Evolutionary conservation across 2,329 filamentous ascomycete species (phyloP), one percentile per base, ranked within the genome.

Genomic region (Botrytis pseudocinerea): DNA sequence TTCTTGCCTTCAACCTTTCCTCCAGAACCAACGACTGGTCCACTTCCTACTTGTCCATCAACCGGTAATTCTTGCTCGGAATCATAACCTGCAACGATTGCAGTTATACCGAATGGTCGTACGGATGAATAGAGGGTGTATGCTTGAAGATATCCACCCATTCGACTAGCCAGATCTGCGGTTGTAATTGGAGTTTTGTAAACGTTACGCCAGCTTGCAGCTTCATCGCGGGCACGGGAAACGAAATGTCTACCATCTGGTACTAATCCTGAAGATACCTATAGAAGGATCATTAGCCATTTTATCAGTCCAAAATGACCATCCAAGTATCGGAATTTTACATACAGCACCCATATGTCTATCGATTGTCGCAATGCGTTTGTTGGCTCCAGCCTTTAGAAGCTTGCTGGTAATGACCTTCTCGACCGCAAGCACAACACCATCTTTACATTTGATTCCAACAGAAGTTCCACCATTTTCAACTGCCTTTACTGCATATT

Each of bases 81-180:
- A 85, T 99, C 96, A 89, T 94, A 97, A 74, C 96, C 96, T 78
- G 91, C 96, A 75, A 99, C 84, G 81, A 99, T 98, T 75, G 94
- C 93, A 32, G 95, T 97, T 82, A 98, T 94, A 80, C 96, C 96
- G 81, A 99, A 99, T 48, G 96, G 96, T 75, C 96, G 93, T 74
- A 99, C 96, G 75, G 93, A 97, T 74, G 94, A 95, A 87, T 98
- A 98, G 80, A 98, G 92, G 14, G 96, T 99, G 86, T 98, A 98
- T 75, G 94, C 94, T 85, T 99, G 96, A 71, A 97, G 92, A 84
- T 98, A 99, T 81, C 93, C 92, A 80, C 96, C 96, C 89, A 99
- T 94, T 84, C 95, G 92, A 81, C 92, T 92, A 76, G 96, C 95
- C 75, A 99, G 91, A 78, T 96, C 93, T 78, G 92, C 89, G 76